A percentile compares a stretch with the other conserved stretches of the same genome.
Conservation (phyloP, 2,329 filamentous ascomycete species). For the Scedosporium minutisporum region DNA sequence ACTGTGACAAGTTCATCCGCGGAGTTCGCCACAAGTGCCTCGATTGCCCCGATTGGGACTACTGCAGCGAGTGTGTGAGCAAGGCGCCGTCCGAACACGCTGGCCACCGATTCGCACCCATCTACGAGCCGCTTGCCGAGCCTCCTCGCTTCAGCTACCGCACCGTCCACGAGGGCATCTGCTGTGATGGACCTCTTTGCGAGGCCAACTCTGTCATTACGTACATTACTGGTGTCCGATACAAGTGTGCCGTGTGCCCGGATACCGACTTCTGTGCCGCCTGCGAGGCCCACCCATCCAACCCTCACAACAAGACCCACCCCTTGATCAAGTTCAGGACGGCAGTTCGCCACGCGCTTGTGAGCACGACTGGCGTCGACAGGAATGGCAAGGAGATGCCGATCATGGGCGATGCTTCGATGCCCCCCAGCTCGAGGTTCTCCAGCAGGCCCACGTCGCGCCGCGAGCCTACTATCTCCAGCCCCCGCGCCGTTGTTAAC, state of each 20-base stretch:
- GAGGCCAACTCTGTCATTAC: constrained; percentile 33
- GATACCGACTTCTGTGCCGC: constrained; percentile 91
- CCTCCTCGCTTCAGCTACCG: constrained; percentile 19
- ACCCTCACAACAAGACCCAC: constrained; percentile 88
- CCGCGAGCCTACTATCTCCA: constrained; percentile 27
- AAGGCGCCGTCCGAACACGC: constrained; percentile 63
- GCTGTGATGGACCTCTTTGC: constrained; percentile 91
- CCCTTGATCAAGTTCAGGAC: constrained; percentile 96
- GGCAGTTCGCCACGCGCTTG: constrained; percentile 75
- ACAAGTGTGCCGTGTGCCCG: constrained; percentile 94
- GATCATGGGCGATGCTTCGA: constrained; percentile 57
- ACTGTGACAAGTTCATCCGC: constrained; percentile 71
- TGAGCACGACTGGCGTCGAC: constrained; percentile 76
- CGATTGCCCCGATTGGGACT: constrained; percentile 96
- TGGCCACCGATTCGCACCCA: constrained; percentile 76
- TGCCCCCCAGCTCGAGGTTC: constrained; percentile 35
- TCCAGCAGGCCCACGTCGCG: constrained; percentile 55
- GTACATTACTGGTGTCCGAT: constrained; percentile 80
- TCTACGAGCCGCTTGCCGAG: constrained; percentile 60
- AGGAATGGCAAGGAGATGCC: constrained; percentile 54
- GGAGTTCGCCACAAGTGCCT: constrained; percentile 95
- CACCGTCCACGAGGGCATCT: constrained; percentile 70
- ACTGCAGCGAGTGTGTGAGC: constrained; percentile 67
- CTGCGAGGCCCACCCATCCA: constrained; percentile 80
- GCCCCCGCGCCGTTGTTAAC: constrained; percentile 3